Conservation (phyloP, 179 eudicot species). For the Patellifolia procumbens region DNA sequence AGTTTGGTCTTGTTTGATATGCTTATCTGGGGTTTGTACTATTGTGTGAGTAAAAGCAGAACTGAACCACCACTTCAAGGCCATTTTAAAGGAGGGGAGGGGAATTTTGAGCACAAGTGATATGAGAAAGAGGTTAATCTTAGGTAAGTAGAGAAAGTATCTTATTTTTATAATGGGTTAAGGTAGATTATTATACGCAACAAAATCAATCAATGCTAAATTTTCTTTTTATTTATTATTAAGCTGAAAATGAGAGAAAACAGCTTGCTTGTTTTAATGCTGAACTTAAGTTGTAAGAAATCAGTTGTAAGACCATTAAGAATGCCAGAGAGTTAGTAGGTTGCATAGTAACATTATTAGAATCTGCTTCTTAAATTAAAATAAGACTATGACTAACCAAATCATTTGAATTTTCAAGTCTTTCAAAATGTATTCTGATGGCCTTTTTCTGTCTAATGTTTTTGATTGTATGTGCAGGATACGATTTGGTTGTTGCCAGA, state of each 20-base stretch:
- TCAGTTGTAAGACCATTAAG: not conserved
- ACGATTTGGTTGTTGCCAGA: not conserved
- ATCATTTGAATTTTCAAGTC: conserved; percentile 10
- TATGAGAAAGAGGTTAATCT: conserved; percentile 4
- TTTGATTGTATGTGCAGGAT: not conserved
- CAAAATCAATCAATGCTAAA: conserved; percentile 25
- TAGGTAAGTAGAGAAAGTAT: not conserved
- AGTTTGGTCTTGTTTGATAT: not conserved
- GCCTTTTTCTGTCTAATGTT: not conserved
- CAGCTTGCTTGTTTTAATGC: conserved; percentile 15
- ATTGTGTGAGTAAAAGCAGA: conserved; percentile 25
- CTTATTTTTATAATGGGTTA: conserved; percentile 22
- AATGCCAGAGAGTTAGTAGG: conserved; percentile 25
- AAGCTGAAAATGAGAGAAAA: not conserved
- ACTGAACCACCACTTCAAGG: conserved; percentile 32
- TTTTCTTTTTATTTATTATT: not conserved
- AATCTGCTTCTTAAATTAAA: conserved; percentile 11
- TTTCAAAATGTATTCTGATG: not conserved
- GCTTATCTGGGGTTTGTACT: conserved; percentile 9
- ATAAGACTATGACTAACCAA: too few relatives aligned
- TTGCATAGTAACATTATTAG: conserved; percentile 14
- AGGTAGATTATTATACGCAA: conserved; percentile 32
- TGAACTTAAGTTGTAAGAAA: conserved; percentile 29
- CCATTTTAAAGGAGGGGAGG: conserved; percentile 3
- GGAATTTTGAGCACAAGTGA: not conserved